These are phyloP conservation scores for Scedosporium dehoogii DNA, from an alignment of 2,329 filamentous ascomycete genomes.

Conservation along the genomic window DNA sequence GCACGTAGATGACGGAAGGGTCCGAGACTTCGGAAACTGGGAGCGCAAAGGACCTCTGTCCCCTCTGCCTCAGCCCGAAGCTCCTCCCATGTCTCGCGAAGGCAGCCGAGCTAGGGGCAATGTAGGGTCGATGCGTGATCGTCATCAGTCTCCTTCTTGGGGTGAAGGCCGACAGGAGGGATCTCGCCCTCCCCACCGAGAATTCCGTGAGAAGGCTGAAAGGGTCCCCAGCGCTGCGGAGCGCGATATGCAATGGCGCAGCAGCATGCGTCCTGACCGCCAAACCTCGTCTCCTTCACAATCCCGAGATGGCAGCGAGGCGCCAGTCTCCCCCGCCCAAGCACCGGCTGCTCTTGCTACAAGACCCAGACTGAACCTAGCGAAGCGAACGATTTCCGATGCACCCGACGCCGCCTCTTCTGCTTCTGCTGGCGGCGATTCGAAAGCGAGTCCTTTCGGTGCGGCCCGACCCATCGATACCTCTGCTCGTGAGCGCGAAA, in stretches of 20 bases:
- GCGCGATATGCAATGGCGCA: conserved; percentile 86
- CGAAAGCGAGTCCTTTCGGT: conserved; percentile 89
- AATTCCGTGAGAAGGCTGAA: conserved; percentile 54
- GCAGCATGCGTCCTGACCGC: conserved; percentile 78
- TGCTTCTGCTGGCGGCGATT: conserved; percentile 42
- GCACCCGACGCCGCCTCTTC: conserved; percentile 40
- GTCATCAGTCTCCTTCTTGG: conserved; percentile 64
- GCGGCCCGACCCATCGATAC: conserved; percentile 92
- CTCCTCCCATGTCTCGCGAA: conserved; percentile 39
- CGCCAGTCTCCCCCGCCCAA: conserved; percentile 60
- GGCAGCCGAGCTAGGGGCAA: conserved; percentile 45
- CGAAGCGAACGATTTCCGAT: conserved; percentile 86
- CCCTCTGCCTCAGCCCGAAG: conserved; percentile 48
- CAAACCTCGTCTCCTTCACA: conserved; percentile 51
- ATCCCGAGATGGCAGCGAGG: conserved; percentile 65
- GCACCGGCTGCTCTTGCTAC: conserved; percentile 41
- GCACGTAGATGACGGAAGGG: conserved; percentile 63
- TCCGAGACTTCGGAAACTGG: conserved; percentile 81
- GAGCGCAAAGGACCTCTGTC: conserved; percentile 89
- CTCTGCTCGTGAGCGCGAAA: conserved; percentile 73
- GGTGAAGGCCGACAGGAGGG: conserved; percentile 67
- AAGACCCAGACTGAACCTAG: conserved; percentile 76
- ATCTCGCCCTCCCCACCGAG: conserved; percentile 68
- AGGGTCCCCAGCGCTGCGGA: conserved; percentile 79
- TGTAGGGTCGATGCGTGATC: conserved; percentile 47